Conservation (phyloP, 257 asterid genomes). For the Scutellaria baicalensis region DNA sequence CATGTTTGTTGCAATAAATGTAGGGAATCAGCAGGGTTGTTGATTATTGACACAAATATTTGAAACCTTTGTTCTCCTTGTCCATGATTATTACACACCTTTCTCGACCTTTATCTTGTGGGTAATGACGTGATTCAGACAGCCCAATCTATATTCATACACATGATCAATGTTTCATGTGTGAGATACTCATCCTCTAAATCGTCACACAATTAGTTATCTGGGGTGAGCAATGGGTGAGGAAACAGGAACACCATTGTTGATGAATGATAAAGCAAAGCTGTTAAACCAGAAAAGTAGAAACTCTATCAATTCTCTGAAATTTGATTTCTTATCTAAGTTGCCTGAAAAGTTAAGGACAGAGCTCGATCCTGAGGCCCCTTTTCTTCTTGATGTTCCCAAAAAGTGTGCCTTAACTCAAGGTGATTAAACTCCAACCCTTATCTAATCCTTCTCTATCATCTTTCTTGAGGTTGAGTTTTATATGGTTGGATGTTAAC, state of each 20-base stretch:
- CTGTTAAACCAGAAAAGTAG: neutral
- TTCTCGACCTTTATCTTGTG: neutral
- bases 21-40: neutral
- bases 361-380: slow-evolving; percentile 51
- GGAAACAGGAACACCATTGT: slow-evolving; percentile 31
- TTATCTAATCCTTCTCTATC: too few relatives aligned
- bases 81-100: neutral
- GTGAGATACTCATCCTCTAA: neutral
- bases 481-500: too few relatives aligned
- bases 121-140: neutral
- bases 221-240: slow-evolving; percentile 27
- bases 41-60: neutral
- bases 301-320: slow-evolving; percentile 26
- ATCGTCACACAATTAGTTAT: neutral
- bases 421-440: slow-evolving; percentile 26
- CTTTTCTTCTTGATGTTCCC: slow-evolving; percentile 33
- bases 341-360: slow-evolving; percentile 51
- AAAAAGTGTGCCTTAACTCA: slow-evolving; percentile 30
- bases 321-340: slow-evolving; percentile 55
- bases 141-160: neutral
- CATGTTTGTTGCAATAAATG: neutral
- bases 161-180: neutral
- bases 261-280: slow-evolving; percentile 24
- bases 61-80: neutral
- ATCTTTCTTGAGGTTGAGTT: too few relatives aligned